Base-by-base conservation (phyloP, 2,329 filamentous ascomycete species). In the Claviceps fusiformis region DNA sequence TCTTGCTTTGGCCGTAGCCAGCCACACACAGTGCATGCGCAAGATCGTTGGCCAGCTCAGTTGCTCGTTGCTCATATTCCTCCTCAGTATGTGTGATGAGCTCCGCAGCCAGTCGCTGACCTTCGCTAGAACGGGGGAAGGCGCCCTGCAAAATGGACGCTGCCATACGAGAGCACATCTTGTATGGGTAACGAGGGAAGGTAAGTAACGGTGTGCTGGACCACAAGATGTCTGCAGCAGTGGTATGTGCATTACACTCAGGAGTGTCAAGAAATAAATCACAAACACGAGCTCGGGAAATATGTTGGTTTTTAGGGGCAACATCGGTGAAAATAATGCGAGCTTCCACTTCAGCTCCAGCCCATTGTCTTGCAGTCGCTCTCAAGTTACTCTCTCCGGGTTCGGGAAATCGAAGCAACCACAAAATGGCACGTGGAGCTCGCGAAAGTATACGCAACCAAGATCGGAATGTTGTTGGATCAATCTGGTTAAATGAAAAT, bases 91-190 rank as follows among this genome's bases (percentile, higher is more conserved):
- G 71, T 0, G 87, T 88, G 55, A 95, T 89, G 35, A 98, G 76
- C 56, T 96, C 89, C 19, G 71, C 68, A 0, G 85, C 85, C 0
- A 86, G 87, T 56, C 73, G 74, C 7, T 73, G 71, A 3, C 92
- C 90, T n/a, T 82, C 81, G 1, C 75, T 71, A 0, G 75, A 77
- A 60, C 83, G 85, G 0, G 93, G 93, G 3, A 98, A 73, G 0
- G 93, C 93, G 17, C 93, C 93, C 60, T 83, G 87, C 35, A 98
- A 77, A 55, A 98, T 97, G 11, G 89, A 95, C 7, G 93, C 91
- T 7, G 92, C 93, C 87, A 98, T 98, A 54, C 93, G 87, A 47
- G 89, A 95, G 70, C 93, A 98, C 93, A 98, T 98, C 71, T 98
- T 98, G 72, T 96, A 96, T 52, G 87, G 81, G 68, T 97, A 96